Conservation (phyloP, 768 basidiomycete genomes). For the Cystobasidium tubakii region DNA sequence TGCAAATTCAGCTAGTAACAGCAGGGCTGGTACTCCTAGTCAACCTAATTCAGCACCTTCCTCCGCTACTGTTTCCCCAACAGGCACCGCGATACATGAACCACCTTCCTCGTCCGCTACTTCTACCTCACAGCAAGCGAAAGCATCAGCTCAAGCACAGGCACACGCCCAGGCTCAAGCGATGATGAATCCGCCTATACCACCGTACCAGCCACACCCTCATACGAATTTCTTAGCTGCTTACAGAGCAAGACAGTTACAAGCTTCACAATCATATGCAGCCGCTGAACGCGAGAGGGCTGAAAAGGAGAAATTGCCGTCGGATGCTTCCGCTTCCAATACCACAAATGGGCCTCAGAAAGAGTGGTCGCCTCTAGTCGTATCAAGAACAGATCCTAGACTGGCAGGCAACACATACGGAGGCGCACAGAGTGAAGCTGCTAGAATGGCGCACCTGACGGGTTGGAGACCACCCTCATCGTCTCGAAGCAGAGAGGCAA, state of each 20-base stretch:
- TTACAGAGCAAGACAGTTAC: not conserved
- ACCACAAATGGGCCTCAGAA: not conserved
- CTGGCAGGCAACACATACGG: not conserved
- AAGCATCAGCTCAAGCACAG: not conserved
- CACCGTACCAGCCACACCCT: not conserved
- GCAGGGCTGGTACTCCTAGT: not conserved
- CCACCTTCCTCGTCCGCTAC: not conserved
- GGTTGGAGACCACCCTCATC: slow-evolving; percentile 5
- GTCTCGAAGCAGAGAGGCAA: not conserved
- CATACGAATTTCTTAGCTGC: not conserved
- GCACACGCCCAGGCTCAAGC: not conserved
- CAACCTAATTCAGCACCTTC: not conserved
- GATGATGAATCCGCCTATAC: not conserved
- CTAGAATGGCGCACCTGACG: not conserved
- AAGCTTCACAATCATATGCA: not conserved
- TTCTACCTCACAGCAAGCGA: not conserved
- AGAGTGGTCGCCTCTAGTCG: slow-evolving; percentile 1
- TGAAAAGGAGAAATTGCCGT: not conserved
- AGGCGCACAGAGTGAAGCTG: not conserved
- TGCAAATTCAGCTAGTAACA: not conserved
- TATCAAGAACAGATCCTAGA: slow-evolving; percentile 5
- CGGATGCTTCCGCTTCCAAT: not conserved
- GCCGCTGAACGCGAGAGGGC: not conserved
- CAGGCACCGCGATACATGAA: not conserved
- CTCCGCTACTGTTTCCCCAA: not conserved